phyloP scores from a whole-genome alignment of 345 rosid genomes.

The Heritiera fomes region DNA sequence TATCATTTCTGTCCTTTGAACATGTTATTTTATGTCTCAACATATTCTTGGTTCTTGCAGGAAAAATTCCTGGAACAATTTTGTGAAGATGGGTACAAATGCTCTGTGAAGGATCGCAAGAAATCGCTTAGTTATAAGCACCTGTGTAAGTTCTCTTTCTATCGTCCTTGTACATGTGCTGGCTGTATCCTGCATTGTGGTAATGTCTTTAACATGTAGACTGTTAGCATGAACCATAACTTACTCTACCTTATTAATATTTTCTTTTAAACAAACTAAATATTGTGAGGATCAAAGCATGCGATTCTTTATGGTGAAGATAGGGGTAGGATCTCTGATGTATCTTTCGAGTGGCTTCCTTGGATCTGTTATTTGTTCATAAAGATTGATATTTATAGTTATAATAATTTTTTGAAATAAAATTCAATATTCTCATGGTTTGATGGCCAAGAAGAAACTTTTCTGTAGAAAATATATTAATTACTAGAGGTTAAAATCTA shows the following conservation, averaged over 20 bases:
- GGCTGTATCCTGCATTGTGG: neutral
- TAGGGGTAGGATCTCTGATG: conserved; percentile 1
- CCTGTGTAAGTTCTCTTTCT: conserved; percentile 42
- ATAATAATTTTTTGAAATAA: too few species aligned
- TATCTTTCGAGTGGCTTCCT: neutral
- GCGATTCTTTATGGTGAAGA: neutral
- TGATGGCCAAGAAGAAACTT: neutral
- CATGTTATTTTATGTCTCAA: neutral
- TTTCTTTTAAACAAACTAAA: neutral
- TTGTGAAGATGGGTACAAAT: conserved; percentile 61
- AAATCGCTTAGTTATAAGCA: conserved; percentile 72
- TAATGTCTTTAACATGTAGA: conserved; percentile 5
- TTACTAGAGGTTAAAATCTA: neutral
- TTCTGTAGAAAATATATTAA: neutral
- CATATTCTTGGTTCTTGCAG: conserved; percentile 40
- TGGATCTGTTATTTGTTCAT: neutral
- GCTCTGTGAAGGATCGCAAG: conserved; percentile 51
- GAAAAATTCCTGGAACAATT: conserved; percentile 70
- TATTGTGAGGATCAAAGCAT: too few species aligned
- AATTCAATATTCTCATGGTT: neutral
- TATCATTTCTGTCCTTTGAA: neutral
- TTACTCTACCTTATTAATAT: conserved; percentile 2
- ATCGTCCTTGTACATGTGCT: neutral
- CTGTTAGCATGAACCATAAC: neutral
- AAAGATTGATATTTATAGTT: neutral